A percentile compares a stretch with the other conserved stretches of the same genome.
Evolutionary conservation across 2,329 filamentous ascomycete species (phyloP).

Genomic region (Xylaria polymorpha): DNA sequence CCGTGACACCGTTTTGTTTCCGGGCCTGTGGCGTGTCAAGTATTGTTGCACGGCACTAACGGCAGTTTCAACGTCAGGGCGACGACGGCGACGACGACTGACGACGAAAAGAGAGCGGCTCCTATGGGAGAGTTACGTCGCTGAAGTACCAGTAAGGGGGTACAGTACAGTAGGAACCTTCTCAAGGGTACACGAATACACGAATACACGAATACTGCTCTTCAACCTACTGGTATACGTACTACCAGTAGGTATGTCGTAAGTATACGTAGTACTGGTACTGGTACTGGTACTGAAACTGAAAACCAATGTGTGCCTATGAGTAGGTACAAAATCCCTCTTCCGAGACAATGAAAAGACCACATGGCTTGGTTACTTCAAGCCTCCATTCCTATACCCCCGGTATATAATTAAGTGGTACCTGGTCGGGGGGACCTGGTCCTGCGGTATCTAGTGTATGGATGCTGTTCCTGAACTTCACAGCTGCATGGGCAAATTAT

Average conservation of each 20-base stretch:
- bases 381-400: slow-evolving; percentile 21
- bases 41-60: slow-evolving; percentile 37
- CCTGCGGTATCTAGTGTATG: slow-evolving; percentile 15
- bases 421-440: slow-evolving; percentile 32
- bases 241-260: too few species aligned
- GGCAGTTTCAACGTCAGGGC: slow-evolving; percentile 36
- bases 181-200: slow-evolving; percentile 4
- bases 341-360: slow-evolving; percentile 42
- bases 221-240: slow-evolving; percentile 5
- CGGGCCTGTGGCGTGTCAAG: slow-evolving; percentile 35
- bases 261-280: too few species aligned
- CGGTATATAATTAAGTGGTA: slow-evolving; percentile 18
- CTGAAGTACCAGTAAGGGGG: slow-evolving; percentile 12
- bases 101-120: slow-evolving; percentile 19
- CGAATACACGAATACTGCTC: neutral
- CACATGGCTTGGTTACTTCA: slow-evolving; percentile 49
- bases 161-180: slow-evolving; percentile 1
- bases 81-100: slow-evolving; percentile 19
- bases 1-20: slow-evolving; percentile 41
- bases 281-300: too few species aligned
- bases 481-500: slow-evolving; percentile 36
- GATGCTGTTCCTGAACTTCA: slow-evolving; percentile 32
- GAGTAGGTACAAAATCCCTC: slow-evolving; percentile 36
- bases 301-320: neutral
- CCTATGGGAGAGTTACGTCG: slow-evolving; percentile 39